Base-by-base conservation (phyloP, 2,329 filamentous ascomycete species). In the Diaporthe eres region DNA sequence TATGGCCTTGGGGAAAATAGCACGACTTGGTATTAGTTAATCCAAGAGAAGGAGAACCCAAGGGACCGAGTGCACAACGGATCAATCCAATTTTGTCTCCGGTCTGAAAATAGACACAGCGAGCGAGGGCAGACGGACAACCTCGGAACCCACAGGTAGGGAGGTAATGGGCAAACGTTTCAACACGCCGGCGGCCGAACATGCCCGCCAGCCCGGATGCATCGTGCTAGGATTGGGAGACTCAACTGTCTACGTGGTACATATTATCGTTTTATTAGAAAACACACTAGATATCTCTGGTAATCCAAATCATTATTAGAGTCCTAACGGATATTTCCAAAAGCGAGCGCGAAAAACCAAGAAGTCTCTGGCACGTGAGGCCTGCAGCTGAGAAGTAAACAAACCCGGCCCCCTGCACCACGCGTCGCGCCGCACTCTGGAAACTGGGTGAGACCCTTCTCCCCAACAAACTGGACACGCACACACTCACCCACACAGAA, bases 371-470 rank as follows among this genome's bases (percentile, higher is more conserved):
- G 65, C 49, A 70, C 65, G 65, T 70, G 65, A 70, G 65, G 34
- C 47, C 65, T 68, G 47, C 47, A 39, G 65, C 22, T 22, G 44
- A 8, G 10, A 55, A 55, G 65, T 55, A 70, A 70, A 70, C 65
- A 77, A 77, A 68, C 44, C 44, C 71, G 55, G 17, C 42, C 58
- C 53, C 72, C 37, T 25, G 58, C 72, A 39, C 61, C 55, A 71
- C 73, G 72, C 75, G 75, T 77, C 75, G 51, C 57, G 58, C 67
- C 71, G 8, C 61, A 49, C 28, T 47, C 5, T 31, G 65, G n/a
- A 25, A 53, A 34, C 34, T 25, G 49, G 25, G 39, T 19, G 42
- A 51, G 55, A 22, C 34, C 65, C 65, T 37, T 74, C 71, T 31
- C n/a, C 31, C n/a, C 55, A 72, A 37, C 55, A 58, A 72, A 67